phyloP scores from a whole-genome alignment of 805 yeast species.

The Wickerhamomyces queroliae region DNA sequence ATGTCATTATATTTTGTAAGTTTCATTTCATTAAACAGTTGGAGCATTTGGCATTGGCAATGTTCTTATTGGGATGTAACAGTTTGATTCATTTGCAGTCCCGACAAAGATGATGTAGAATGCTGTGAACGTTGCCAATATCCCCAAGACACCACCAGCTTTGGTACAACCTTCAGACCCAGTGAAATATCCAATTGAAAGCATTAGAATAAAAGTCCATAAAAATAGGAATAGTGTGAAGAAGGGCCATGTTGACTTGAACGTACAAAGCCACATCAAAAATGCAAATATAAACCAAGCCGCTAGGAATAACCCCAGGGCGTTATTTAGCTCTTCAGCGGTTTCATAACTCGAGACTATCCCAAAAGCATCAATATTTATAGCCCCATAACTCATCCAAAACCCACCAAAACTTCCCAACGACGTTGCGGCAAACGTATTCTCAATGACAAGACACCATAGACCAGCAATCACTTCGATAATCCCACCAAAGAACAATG shows the following conservation, averaged over 20 bases:
- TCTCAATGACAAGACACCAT: slow-evolving; percentile 44
- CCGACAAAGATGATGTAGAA: slow-evolving; percentile 45
- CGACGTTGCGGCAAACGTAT: slow-evolving; percentile 52
- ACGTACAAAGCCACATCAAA: slow-evolving; percentile 37
- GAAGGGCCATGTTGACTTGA: slow-evolving; percentile 45
- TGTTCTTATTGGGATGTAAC: slow-evolving; percentile 2
- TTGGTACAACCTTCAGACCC: slow-evolving; percentile 25
- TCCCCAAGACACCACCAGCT: slow-evolving; percentile 46
- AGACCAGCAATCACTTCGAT: slow-evolving; percentile 46
- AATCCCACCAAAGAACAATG: slow-evolving; percentile 43
- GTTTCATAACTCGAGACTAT: slow-evolving; percentile 33
- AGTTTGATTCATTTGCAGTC: slow-evolving; percentile 21
- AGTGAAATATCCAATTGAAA: slow-evolving; percentile 37
- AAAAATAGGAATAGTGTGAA: slow-evolving; percentile 19
- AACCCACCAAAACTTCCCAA: slow-evolving; percentile 50
- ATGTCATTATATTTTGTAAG: background rate
- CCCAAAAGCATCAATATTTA: slow-evolving; percentile 38
- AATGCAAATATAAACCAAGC: slow-evolving; percentile 51
- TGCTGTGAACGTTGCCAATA: slow-evolving; percentile 36
- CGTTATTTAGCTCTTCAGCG: slow-evolving; percentile 32
- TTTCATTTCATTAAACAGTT: background rate
- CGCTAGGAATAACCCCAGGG: slow-evolving; percentile 41
- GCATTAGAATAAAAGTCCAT: slow-evolving; percentile 18
- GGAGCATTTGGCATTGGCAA: slow-evolving; percentile 1
- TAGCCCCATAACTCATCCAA: slow-evolving; percentile 44